Evolutionary conservation across 495 filamentous ascomycete species (phyloP), one percentile per base, ranked within the genome.

Genomic region (Podospora anserina): DNA sequence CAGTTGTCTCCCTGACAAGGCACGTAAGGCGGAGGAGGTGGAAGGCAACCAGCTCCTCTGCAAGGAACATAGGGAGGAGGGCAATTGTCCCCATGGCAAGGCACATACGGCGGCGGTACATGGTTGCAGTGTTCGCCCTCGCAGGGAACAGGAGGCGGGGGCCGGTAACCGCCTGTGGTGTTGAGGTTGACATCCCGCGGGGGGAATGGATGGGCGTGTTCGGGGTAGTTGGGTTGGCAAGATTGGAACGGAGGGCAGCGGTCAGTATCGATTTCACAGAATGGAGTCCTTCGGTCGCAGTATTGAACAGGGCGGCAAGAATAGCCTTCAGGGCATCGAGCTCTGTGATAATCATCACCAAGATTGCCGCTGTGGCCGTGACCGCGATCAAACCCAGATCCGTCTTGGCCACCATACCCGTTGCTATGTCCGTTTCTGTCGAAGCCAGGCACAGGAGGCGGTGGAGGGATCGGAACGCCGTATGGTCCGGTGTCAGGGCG

Each of bases 221-320:
- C 19, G 34, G 32, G 19, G 54, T 64, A 23, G 18, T 63, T 27
- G 16, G 69, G 65, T 61, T 70, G 69, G 65, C 69, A 70, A 39
- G 69, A 70, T 54, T 70, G 61, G 9, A 49, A 60, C 9, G 63
- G 19, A 15, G 69, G 61, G 65, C 69, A 70, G 61, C 65, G 60
- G 6, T 56, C 53, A 60, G 26, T 18, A 44, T 70, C 69, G 6
- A 61, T 60, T 54, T 70, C 60, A 53, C 69, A 70, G 64, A 32
- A 66, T 44, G 69, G 61, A 27, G 20, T 7, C 18, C 39, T 49
- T 49, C 39, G 7, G 15, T 49, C n/a, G 58, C 66, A 68, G n/a
- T 67, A 55, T 27, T 49, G n/a, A 18, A 70, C 16, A 26, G 66
- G 64, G 26, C 64, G 66, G 66, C 70, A 71, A 20, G 63, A 44